Evolutionary conservation across 169 alveolate species (phyloP), one percentile per base, ranked within the genome.

Genomic region (Eimeria tenella): DNA sequence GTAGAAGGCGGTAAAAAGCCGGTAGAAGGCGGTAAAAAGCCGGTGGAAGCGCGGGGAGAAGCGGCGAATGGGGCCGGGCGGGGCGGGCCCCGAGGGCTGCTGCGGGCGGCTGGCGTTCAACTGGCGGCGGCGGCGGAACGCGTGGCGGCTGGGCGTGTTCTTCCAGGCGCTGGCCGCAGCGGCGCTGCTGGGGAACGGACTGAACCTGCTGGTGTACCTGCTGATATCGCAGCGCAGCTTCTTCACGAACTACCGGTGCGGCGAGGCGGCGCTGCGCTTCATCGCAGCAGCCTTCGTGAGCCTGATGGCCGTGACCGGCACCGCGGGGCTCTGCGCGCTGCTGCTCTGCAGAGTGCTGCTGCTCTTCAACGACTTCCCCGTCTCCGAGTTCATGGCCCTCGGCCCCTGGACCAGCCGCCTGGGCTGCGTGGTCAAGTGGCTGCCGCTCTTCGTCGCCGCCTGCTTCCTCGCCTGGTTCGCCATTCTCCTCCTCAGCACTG

Each of bases 381-480:
- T 97, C 75, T 97, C 97, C 63, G 98, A 97, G 79, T 96, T 97
- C 87, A 97, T 97, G 98, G 68, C 96, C 21, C 81, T 96, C 74
- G 98, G 98, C 49, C 75, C 95, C 62, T 94, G 97, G 96, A 89
- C 96, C 73, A 94, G 96, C 79, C 84, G 95, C 63, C 95, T 96
- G 8, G 98, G 98, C 91, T 97, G 97, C 92, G 93, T 97, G 49
- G 98, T 97, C 17, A 97, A 97, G 88, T 97, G 98, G 98, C 62
- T 97, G 52, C 98, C 98, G 19, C 96, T 98, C 98, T 90, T 71
- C 5, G 55, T 96, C 50, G 96, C 97, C n/a, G 49, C 90, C 31
- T 71, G 90, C 9, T 25, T 90, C 71, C n/a, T 95, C 58, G 94
- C 86, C 49, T 95, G 97, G 97, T 63, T 90, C 79, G 56, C 70